Percentiles rank a stretch among this genome's conserved stretches.
Conservation (phyloP, 768 basidiomycete genomes). For the Phlebiopsis gigantea region DNA sequence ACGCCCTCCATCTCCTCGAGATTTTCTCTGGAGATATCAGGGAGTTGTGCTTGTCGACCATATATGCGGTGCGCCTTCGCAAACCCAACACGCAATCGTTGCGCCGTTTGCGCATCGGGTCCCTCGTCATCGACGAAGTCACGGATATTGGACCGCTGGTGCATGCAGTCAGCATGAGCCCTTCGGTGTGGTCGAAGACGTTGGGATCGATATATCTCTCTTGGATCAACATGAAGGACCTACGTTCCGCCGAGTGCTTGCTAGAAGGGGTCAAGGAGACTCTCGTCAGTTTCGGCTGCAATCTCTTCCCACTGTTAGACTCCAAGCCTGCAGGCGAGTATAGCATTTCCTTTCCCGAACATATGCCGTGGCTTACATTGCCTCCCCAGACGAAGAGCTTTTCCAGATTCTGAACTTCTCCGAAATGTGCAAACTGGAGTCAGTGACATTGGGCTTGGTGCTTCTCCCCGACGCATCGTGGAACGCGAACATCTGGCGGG, state of each 20-base stretch:
- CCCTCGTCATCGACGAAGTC: conserved; percentile 1
- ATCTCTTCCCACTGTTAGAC: background rate
- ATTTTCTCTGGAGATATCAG: background rate
- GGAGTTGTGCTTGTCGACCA: conserved; percentile 1
- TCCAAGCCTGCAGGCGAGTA: background rate
- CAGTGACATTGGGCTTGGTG: background rate
- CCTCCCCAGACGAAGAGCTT: background rate
- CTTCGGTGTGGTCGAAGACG: background rate
- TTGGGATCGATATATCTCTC: background rate
- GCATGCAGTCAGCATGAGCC: background rate
- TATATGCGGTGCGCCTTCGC: background rate
- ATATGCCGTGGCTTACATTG: background rate
- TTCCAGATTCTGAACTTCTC: conserved; percentile 4
- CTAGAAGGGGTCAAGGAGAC: background rate
- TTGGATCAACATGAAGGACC: conserved; percentile 5
- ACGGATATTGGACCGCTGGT: conserved; percentile 4
- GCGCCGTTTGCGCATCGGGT: background rate
- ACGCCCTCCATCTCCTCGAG: background rate
- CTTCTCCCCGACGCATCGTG: background rate
- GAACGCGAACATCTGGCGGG: conserved; percentile 5
- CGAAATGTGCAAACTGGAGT: background rate
- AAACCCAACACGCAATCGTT: background rate
- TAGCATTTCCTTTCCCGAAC: background rate
- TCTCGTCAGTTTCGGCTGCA: background rate
- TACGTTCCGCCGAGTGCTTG: background rate